Evolutionary conservation across 768 basidiomycete genomes (phyloP), one percentile per base, ranked within the genome.

Genomic region (Boletus insuetus): DNA sequence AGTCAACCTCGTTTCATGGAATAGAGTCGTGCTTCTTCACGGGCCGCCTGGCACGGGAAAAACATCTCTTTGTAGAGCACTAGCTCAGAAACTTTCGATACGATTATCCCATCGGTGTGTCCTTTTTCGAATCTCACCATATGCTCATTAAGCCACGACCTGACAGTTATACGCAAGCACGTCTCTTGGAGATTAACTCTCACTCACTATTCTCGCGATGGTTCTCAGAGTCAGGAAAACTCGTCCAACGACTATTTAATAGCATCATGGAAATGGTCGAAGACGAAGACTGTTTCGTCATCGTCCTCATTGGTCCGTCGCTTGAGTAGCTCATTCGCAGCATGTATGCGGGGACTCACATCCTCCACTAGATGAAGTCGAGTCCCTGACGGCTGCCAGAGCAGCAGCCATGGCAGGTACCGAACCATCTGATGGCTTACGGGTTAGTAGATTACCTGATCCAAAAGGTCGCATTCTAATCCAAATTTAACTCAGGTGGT

Each of bases 151-250:
- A 60, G 16, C 17, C 38, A 39, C 31, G 38, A 41, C 44, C 49
- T 60, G 37, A 46, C 62, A 96, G 94, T 26, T 99, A 97, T 68
- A 77, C 88, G 0, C 82, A 90, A 70, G 83, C 92, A 35, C 89
- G 93, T 44, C 77, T 99, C 12, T 81, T 99, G 43, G 97, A 99
- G 71, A 97, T 99, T 66, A 98, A 98, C 68, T 95, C 97, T 0
- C 97, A 98, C 73, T 98, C 95, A 2, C 80, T 99, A 16, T 98
- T 99, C 70, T 95, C 93, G 16, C 91, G 94, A 63, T 99, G 97
- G 96, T 99, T 98, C 74, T 98, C 95, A 0, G 97, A 99, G 69
- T 97, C 94, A 0, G 97, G 97, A 16, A 99, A 99, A 71, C 84
- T 99, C 29, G 97, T 99, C 2, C 96, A 98, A 65, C 83, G 89